Evolutionary conservation across 345 rosid genomes (phyloP), one percentile per base, ranked within the genome.

Genomic region (Eucalyptus erythrocorys): DNA sequence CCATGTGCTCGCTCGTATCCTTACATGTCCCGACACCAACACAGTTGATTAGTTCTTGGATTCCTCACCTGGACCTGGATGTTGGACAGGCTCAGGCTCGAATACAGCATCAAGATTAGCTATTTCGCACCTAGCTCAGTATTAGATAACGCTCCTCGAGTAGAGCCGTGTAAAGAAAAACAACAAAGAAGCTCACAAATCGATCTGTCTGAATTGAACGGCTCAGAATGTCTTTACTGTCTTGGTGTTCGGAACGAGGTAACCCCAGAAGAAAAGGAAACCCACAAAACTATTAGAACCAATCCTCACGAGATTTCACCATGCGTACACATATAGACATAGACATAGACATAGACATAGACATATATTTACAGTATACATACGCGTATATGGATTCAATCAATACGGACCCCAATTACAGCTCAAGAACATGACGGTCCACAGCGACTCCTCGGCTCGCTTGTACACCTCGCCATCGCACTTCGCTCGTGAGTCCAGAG

Each of bases 351-450:
- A 17, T 17, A 68, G 21, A 34, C 1, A 17, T 34, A 76, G 13
- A 40, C 14, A 21, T 21, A 1, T 76, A 76, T 37, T 37, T 76
- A 40, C 47, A 21, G 30, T 37, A 21, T 21, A 40, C 47, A 10
- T 76, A 76, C 8, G 24, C 3, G 8, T 1, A 37, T 21, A 21
- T 0, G 82, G 45, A 76, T 48, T 2, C 4, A 30, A 76, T 89
- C 87, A 94, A 79, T 91, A 93, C 47, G 96, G 98, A 91, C 94
- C 97, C 99, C 99, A 96, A 76, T 76, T 76, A 68, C 98, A 96
- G 91, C 98, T 95, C 94, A 96, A 92, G 84, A 90, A 96, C 98
- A 96, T 95, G 57, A 96, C 92, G 10, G 94, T 95, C 88, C 98
- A 90, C 2, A 96, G 93, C 48, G 99, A 95, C 87, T 96, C 98